A percentile compares a stretch with the other conserved stretches of the same genome.
Evolutionary conservation across 257 asterid species (phyloP).

Genomic region (Solanum appendiculatum): DNA sequence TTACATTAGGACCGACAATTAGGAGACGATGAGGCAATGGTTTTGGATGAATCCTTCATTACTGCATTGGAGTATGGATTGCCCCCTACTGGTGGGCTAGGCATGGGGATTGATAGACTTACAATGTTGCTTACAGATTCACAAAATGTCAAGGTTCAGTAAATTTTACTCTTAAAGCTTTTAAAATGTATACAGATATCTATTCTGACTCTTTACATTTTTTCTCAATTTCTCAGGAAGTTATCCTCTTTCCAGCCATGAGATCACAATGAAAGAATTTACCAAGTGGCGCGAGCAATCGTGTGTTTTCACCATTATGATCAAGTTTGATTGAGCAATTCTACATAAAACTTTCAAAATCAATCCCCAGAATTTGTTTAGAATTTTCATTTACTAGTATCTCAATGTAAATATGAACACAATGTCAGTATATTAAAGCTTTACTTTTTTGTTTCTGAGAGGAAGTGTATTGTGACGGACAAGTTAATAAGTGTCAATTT

Average conservation of each 20-base stretch:
- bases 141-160: neutral
- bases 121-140: slow-evolving; percentile 3
- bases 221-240: neutral
- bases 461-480: neutral
- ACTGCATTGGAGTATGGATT: neutral
- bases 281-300: neutral
- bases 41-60: neutral
- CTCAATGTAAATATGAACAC: neutral
- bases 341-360: neutral
- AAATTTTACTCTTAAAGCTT: no score
- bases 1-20: neutral
- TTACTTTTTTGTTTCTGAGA: neutral
- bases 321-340: neutral
- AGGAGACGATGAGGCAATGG: slow-evolving; percentile 5
- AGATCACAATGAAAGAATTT: neutral
- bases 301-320: neutral
- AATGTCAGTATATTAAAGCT: neutral
- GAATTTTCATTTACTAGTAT: neutral
- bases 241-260: neutral
- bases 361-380: neutral
- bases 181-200: neutral
- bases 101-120: slow-evolving; percentile 5
- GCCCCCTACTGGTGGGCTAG: neutral
- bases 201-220: neutral
- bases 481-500: neutral